A percentile compares a stretch with the other conserved stretches of the same genome.
Evolutionary conservation across 2,329 filamentous ascomycete genomes (phyloP).

Genomic region (Fusarium tricinctum): DNA sequence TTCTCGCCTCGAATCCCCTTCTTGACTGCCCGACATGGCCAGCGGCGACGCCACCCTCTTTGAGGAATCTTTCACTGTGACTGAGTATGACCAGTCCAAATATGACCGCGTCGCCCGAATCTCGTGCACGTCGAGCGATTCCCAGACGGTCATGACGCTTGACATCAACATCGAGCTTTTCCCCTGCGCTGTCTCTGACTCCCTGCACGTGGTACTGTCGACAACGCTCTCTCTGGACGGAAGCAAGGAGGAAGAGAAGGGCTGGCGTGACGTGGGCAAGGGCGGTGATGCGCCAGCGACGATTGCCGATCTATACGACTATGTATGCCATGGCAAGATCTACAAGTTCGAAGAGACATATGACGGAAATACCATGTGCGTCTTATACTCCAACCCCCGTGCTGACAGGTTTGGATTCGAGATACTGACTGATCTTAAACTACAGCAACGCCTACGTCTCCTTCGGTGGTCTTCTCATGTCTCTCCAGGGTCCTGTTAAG

Average conservation of each 20-base stretch:
- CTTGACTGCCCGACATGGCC: conserved; percentile 42
- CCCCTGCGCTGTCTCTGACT: conserved; percentile 80
- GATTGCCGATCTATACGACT: conserved; percentile 85
- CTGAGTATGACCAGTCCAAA: conserved; percentile 82
- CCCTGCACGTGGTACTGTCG: conserved; percentile 83
- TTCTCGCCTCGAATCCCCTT: neutral
- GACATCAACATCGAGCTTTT: conserved; percentile 97
- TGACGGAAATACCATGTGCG: conserved; percentile 85
- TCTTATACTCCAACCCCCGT: neutral
- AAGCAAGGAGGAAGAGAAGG: conserved; percentile 78
- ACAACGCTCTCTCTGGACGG: conserved; percentile 91
- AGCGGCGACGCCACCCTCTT: conserved; percentile 90
- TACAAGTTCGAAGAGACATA: conserved; percentile 87
- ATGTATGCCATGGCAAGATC: conserved; percentile 89
- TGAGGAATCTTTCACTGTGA: conserved; percentile 91
- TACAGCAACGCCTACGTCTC: conserved; percentile 91
- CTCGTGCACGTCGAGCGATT: conserved; percentile 80
- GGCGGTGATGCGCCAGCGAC: conserved; percentile 68
- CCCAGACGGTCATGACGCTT: conserved; percentile 81
- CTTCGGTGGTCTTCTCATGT: conserved; percentile 92
- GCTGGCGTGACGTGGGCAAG: conserved; percentile 83
- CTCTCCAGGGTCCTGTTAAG: conserved; percentile 93
- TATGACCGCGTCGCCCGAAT: conserved; percentile 96
- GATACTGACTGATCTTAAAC: conserved; percentile 23
- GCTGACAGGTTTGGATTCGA: neutral